phyloP scores from a whole-genome alignment of 345 rosid genomes.

The Eucalyptus grandis region DNA sequence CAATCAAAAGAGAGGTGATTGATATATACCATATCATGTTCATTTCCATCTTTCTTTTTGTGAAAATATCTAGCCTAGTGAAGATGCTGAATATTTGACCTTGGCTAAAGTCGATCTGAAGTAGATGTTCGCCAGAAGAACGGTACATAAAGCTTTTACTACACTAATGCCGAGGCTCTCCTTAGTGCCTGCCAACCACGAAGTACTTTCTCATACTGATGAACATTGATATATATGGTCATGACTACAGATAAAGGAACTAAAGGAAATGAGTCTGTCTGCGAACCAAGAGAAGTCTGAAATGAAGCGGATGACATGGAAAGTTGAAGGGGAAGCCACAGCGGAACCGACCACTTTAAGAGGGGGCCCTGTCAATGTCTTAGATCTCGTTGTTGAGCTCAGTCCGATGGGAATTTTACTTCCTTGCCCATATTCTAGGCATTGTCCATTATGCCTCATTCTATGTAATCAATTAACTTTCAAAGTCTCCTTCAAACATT shows the following conservation, averaged over 20 bases:
- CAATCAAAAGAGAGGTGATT: neutral
- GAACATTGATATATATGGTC: neutral
- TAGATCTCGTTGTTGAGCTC: constrained; percentile 45
- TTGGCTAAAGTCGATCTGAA: constrained; percentile 59
- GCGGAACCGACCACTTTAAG: constrained; percentile 1
- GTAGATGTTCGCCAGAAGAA: constrained; percentile 50
- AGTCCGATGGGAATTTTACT: constrained; percentile 70
- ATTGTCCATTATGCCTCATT: neutral
- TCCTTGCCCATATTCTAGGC: constrained; percentile 29
- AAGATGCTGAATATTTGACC: constrained; percentile 38
- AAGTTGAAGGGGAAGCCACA: constrained; percentile 33
- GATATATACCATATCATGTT: neutral
- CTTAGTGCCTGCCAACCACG: neutral
- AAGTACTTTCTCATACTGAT: neutral
- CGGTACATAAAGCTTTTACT: constrained; percentile 8
- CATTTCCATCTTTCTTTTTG: neutral
- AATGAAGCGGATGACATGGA: constrained; percentile 62
- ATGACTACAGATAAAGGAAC: constrained; percentile 33
- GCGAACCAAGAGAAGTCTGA: constrained; percentile 53
- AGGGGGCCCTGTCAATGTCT: constrained; percentile 41
- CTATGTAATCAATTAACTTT: neutral
- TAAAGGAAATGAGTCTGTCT: constrained; percentile 65
- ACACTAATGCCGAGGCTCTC: neutral
- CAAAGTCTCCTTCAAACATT: neutral
- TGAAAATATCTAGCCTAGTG: constrained; percentile 26